phyloP scores from a whole-genome alignment of 2,329 filamentous ascomycete species.

The Pseudogymnoascus sp. region DNA sequence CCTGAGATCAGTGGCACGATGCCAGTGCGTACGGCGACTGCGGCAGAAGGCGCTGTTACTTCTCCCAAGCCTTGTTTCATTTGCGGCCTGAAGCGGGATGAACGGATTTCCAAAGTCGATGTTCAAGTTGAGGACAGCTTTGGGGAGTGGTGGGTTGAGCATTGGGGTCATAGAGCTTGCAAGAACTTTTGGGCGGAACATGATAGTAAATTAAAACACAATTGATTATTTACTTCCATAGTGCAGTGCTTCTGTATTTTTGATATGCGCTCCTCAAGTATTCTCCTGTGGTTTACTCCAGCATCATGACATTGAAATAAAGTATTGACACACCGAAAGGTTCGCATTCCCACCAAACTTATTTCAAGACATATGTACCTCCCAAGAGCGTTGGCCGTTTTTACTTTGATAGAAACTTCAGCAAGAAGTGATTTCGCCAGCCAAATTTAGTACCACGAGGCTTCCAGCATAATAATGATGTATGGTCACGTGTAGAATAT shows the following conservation, averaged over 20 bases:
- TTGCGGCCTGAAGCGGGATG: slow-evolving; percentile 81
- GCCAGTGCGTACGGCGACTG: slow-evolving; percentile 54
- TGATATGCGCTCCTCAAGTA: neutral
- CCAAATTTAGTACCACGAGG: neutral
- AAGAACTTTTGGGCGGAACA: slow-evolving; percentile 79
- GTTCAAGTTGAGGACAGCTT: slow-evolving; percentile 78
- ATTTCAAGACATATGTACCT: neutral
- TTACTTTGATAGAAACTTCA: neutral
- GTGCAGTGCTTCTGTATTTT: neutral
- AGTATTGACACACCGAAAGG: neutral
- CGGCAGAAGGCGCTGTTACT: slow-evolving; percentile 57
- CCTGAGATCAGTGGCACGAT: slow-evolving; percentile 66
- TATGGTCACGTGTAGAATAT: neutral
- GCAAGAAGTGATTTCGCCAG: neutral
- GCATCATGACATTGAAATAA: neutral
- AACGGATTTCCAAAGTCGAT: slow-evolving; percentile 62
- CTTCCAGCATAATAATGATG: neutral
- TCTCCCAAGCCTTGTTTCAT: slow-evolving; percentile 71
- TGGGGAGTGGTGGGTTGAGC: slow-evolving; percentile 92
- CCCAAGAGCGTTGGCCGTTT: neutral
- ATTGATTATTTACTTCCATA: neutral
- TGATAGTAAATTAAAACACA: slow-evolving; percentile 57
- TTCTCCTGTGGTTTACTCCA: neutral
- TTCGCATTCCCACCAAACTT: neutral
- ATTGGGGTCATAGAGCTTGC: slow-evolving; percentile 75